A percentile compares a stretch with the other conserved stretches of the same genome.
Conservation (phyloP, 2,329 filamentous ascomycete species). For the Alternaria metachromatica region DNA sequence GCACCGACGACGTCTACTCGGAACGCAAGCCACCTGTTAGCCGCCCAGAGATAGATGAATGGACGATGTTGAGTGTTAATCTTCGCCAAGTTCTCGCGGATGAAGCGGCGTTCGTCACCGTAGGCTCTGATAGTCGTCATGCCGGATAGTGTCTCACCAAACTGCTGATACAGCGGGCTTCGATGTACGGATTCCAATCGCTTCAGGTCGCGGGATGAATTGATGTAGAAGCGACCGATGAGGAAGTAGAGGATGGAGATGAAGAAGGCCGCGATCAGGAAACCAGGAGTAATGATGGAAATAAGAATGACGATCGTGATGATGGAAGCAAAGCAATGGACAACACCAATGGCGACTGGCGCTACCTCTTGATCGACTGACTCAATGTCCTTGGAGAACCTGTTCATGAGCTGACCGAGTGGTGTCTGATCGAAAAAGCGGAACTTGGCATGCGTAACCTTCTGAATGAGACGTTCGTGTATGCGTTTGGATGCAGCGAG, state of each 20-base stretch:
- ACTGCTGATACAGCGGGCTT: conserved; percentile 96
- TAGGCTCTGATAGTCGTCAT: conserved; percentile 98
- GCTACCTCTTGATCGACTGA: conserved; percentile 95
- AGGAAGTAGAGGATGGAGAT: conserved; percentile 84
- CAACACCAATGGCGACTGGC: conserved; percentile 80
- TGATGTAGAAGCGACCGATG: conserved; percentile 86
- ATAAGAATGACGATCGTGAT: conserved; percentile 89
- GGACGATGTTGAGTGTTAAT: conserved; percentile 92
- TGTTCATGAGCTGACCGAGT: conserved; percentile 94
- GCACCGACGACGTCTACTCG: conserved; percentile 90
- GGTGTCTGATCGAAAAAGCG: conserved; percentile 98
- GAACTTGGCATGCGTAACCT: conserved; percentile 88
- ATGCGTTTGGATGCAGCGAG: conserved; percentile 85
- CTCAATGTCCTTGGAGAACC: conserved; percentile 97
- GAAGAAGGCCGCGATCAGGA: conserved; percentile 84
- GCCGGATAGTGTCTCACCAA: conserved; percentile 91
- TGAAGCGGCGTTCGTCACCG: conserved; percentile 90
- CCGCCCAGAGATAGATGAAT: conserved; percentile 95
- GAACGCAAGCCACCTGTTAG: conserved; percentile 95
- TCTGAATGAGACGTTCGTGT: conserved; percentile 77
- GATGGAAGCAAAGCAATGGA: conserved; percentile 72
- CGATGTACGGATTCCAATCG: conserved; percentile 91
- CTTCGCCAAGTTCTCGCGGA: conserved; percentile 84
- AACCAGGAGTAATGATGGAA: conserved; percentile 85
- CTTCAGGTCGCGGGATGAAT: conserved; percentile 93